phyloP scores from a whole-genome alignment of 2,329 filamentous ascomycete species.

The Diaporthe citri region DNA sequence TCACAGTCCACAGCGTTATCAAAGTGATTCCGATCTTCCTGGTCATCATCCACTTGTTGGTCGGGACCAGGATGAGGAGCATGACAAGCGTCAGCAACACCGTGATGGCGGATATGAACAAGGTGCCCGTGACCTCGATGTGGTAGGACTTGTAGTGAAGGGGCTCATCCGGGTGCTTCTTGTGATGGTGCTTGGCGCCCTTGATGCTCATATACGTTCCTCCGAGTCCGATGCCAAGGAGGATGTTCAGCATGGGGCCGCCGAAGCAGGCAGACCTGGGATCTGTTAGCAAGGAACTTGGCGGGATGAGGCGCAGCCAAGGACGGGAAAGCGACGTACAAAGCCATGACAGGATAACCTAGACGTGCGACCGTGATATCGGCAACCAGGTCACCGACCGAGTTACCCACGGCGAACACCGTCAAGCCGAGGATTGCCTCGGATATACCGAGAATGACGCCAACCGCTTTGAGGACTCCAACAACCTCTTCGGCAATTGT shows the following conservation, averaged over 20 bases:
- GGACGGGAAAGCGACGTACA: slow-evolving; percentile 60
- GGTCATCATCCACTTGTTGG: slow-evolving; percentile 89
- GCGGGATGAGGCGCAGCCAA: background rate
- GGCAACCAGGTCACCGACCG: slow-evolving; percentile 91
- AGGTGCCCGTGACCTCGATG: slow-evolving; percentile 85
- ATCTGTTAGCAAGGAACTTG: slow-evolving; percentile 43
- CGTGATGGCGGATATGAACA: slow-evolving; percentile 88
- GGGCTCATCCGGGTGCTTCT: slow-evolving; percentile 74
- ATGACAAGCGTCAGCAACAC: slow-evolving; percentile 84
- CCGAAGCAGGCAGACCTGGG: slow-evolving; percentile 89
- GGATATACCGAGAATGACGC: slow-evolving; percentile 91
- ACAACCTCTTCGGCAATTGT: slow-evolving; percentile 97
- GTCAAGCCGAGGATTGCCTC: slow-evolving; percentile 96
- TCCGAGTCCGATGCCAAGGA: slow-evolving; percentile 92
- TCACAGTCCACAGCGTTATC: slow-evolving; percentile 83
- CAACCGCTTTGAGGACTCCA: slow-evolving; percentile 91
- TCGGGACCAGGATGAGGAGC: slow-evolving; percentile 83
- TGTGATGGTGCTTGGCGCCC: slow-evolving; percentile 73
- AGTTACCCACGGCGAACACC: slow-evolving; percentile 96
- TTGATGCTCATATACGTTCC: slow-evolving; percentile 89
- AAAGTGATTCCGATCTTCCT: slow-evolving; percentile 84
- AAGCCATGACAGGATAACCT: slow-evolving; percentile 95
- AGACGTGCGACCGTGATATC: slow-evolving; percentile 94
- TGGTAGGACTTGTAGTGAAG: slow-evolving; percentile 81
- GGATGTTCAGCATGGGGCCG: slow-evolving; percentile 97